These are phyloP conservation scores for Lachancea thermotolerans DNA, from an alignment of 805 yeast genomes.

Conservation along the genomic window DNA sequence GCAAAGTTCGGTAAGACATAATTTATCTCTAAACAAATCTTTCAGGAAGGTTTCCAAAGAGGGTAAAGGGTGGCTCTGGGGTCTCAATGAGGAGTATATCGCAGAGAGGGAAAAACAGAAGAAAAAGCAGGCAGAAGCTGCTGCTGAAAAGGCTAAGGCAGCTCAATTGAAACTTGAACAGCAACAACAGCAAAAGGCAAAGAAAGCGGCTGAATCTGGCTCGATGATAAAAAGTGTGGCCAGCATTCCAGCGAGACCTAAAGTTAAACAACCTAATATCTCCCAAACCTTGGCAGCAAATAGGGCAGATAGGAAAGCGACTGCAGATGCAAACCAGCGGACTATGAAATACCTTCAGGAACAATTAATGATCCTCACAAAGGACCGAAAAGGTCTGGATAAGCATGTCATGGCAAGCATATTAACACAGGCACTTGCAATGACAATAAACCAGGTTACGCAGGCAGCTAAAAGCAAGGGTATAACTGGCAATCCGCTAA, in stretches of 20 bases:
- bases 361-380: conserved; percentile 73
- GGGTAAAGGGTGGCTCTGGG: conserved; percentile 95
- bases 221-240: conserved; percentile 6
- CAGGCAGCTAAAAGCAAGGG: conserved; percentile 84
- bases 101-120: conserved; percentile 74
- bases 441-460: conserved; percentile 85
- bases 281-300: conserved; percentile 30
- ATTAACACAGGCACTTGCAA: conserved; percentile 84
- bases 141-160: conserved; percentile 52
- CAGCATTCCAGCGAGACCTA: conserved; percentile 7
- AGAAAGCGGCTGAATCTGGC: conserved; percentile 26
- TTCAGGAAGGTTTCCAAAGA: conserved; percentile 76
- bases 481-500: conserved; percentile 68
- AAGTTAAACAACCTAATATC: conserved; percentile 30
- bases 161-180: conserved; percentile 49
- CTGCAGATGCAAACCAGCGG: conserved; percentile 37
- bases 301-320: conserved; percentile 23
- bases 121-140: conserved; percentile 58
- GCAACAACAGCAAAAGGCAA: conserved; percentile 36
- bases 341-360: conserved; percentile 81
- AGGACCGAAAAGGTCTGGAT: conserved; percentile 67
- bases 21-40: conserved; percentile 76
- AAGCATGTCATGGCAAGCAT: conserved; percentile 79
- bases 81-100: conserved; percentile 76
- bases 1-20: conserved; percentile 93